Percentiles rank a stretch among this genome's conserved stretches.
These are phyloP conservation scores for Scheffersomyces stipitis DNA, from an alignment of 805 yeast species.

Conservation along the genomic window DNA sequence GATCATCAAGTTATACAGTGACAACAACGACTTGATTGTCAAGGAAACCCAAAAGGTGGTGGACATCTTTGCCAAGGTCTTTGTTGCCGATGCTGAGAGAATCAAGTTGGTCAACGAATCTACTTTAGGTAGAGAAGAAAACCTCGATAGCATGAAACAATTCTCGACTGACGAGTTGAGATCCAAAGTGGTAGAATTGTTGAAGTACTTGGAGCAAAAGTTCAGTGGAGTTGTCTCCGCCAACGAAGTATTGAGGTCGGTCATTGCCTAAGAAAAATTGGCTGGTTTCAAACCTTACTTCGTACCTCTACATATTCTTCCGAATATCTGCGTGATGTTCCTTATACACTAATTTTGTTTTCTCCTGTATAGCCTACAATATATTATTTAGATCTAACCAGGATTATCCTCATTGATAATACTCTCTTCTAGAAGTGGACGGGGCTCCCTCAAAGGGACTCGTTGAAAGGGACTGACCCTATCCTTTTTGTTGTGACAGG, in stretches of 20 bases:
- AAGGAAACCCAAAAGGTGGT: constrained; percentile 61
- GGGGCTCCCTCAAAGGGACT: too few species aligned
- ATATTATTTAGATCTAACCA: too few species aligned
- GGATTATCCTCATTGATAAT: too few species aligned
- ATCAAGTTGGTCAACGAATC: constrained; percentile 67
- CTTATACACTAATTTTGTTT: too few species aligned
- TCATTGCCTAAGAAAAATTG: constrained; percentile 37
- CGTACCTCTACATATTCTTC: too few species aligned
- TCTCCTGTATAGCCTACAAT: too few species aligned
- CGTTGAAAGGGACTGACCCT: too few species aligned
- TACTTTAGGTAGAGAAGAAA: constrained; percentile 84
- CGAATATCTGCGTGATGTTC: too few species aligned
- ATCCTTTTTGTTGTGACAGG: too few species aligned
- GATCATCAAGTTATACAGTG: constrained; percentile 68
- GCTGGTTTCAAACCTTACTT: too few species aligned
- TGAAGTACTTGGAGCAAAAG: constrained; percentile 68
- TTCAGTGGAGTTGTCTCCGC: constrained; percentile 63
- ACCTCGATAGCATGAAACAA: constrained; percentile 74
- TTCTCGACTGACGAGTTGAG: constrained; percentile 70
- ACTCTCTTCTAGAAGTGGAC: too few species aligned
- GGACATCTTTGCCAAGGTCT: constrained; percentile 66
- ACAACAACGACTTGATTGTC: constrained; percentile 55
- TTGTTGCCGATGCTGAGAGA: constrained; percentile 73
- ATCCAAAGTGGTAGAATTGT: constrained; percentile 62
- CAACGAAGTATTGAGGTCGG: constrained; percentile 45